Base-by-base conservation (phyloP, 1,284 basidiomycete species). In the Sporisorium scitamineum region DNA sequence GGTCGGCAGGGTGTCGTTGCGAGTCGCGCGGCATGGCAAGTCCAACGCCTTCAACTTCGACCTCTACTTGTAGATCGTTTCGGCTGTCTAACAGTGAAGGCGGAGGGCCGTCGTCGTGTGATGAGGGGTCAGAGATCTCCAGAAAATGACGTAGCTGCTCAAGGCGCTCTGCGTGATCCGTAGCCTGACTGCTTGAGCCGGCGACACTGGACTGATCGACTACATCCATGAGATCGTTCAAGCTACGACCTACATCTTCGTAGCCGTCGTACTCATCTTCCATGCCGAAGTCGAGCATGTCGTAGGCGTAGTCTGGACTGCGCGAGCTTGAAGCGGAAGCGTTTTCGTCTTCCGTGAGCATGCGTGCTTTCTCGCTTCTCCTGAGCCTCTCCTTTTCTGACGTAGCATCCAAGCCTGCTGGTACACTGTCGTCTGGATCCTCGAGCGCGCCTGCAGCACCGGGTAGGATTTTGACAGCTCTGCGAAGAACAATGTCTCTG, bases 11-110 rank as follows among this genome's bases (percentile, higher is more conserved):
- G 48, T 71, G 73, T 0, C 73, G 64, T 24, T 54, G 34, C 2
- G 68, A 24, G 14, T 58, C 55, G 9, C 65, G 60, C 14, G 79
- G 80, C 65, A 80, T 62, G 5, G 79, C 80, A n/a, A 78, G 34
- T 2, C 80, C 80, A 2, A 80, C 80, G 16, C 79, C 80, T n/a
- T 76, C 79, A n/a, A 82, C 77, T 44, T 80, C 70, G 14, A 82
- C 79, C 55, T 82, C 80, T 8, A 82, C 77, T 41, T 82, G 80
- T 6, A 80, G 52, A 34, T 82, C 80, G 37, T 82, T 57, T 7
- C 60, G 67, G 44, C 78, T 78, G 47, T 82, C 79, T 34, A 76
- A 62, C 34, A 82, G 48, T 3, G 73, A 66, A 0, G 80, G 80
- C 9, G 80, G 80, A 5, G 80, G 80, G 0, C 65, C 73, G 20